Evolutionary conservation across 2,329 filamentous ascomycete species (phyloP).

Genomic region (Ploettnerulaceae sp.): DNA sequence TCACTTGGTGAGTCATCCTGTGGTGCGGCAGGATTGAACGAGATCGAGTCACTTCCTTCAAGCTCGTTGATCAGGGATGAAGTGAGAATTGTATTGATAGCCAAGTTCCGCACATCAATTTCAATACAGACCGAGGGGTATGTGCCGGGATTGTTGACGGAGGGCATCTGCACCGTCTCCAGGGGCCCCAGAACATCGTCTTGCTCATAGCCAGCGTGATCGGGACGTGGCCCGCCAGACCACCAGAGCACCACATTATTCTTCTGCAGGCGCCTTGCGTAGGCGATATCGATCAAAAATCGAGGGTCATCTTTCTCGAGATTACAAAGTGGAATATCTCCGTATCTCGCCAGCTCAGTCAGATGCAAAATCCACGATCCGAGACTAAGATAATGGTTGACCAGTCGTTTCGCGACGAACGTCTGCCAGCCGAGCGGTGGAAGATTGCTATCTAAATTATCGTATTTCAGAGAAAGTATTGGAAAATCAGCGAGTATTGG

Average conservation of each 20-base stretch:
- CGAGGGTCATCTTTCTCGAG: slow-evolving; percentile 89
- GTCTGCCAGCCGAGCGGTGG: slow-evolving; percentile 92
- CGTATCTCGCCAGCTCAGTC: slow-evolving; percentile 81
- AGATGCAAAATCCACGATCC: slow-evolving; percentile 89
- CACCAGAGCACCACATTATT: slow-evolving; percentile 97
- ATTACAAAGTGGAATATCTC: slow-evolving; percentile 92
- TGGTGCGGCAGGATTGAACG: slow-evolving; percentile 71
- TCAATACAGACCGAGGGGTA: slow-evolving; percentile 97
- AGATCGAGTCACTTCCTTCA: slow-evolving; percentile 81
- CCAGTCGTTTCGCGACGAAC: slow-evolving; percentile 78
- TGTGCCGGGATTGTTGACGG: slow-evolving; percentile 86
- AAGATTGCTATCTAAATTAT: slow-evolving; percentile 78
- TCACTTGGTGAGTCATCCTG: slow-evolving; percentile 55
- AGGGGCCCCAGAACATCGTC: slow-evolving; percentile 82
- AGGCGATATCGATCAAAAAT: slow-evolving; percentile 93
- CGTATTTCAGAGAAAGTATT: slow-evolving; percentile 72
- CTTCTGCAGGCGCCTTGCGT: slow-evolving; percentile 81
- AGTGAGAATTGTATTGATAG: slow-evolving; percentile 96
- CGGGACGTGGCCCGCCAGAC: slow-evolving; percentile 80
- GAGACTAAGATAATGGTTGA: slow-evolving; percentile 88
- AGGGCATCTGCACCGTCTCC: slow-evolving; percentile 86
- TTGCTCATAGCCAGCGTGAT: slow-evolving; percentile 92
- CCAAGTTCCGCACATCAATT: slow-evolving; percentile 85
- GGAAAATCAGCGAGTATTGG: slow-evolving; percentile 81
- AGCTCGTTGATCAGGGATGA: slow-evolving; percentile 95